Evolutionary conservation across 1,284 basidiomycete species (phyloP).

Genomic region (Peniophora sp.): DNA sequence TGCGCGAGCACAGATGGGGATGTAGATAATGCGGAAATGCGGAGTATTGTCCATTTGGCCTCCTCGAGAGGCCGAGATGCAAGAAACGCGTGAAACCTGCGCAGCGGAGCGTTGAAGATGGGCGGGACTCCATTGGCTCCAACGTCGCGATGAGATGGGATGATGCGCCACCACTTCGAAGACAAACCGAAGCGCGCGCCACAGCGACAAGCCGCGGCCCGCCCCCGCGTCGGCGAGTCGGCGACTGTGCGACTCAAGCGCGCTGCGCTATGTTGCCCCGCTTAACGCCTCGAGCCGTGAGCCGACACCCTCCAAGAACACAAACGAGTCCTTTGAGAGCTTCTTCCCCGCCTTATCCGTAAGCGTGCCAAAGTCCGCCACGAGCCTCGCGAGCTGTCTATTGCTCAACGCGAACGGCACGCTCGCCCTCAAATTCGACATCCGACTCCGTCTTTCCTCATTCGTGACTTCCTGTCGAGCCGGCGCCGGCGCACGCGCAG

Average conservation of each 20-base stretch:
- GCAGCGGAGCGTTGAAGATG: too few species aligned
- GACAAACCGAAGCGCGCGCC: background rate
- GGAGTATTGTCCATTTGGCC: too few species aligned
- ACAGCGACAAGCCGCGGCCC: too few species aligned
- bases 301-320: slow-evolving; percentile 55
- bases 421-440: slow-evolving; percentile 45
- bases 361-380: slow-evolving; percentile 57
- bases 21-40: too few species aligned
- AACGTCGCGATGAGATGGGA: too few species aligned
- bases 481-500: slow-evolving; percentile 31
- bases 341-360: slow-evolving; percentile 59
- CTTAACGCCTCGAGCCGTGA: slow-evolving; percentile 33
- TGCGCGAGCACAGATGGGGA: too few species aligned
- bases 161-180: background rate
- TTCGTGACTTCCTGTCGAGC: slow-evolving; percentile 14
- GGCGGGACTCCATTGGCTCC: too few species aligned
- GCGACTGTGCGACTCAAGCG: too few species aligned
- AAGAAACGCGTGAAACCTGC: too few species aligned
- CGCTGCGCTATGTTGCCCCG: background rate
- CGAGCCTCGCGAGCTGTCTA: slow-evolving; percentile 48
- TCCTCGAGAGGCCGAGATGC: too few species aligned
- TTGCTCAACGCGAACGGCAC: slow-evolving; percentile 44
- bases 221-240: too few species aligned
- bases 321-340: slow-evolving; percentile 69
- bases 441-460: slow-evolving; percentile 44